A percentile compares a stretch with the other conserved stretches of the same genome.
These are phyloP conservation scores for Dacryopinax spathularia DNA, from an alignment of 768 basidiomycete species.

Conservation along the genomic window DNA sequence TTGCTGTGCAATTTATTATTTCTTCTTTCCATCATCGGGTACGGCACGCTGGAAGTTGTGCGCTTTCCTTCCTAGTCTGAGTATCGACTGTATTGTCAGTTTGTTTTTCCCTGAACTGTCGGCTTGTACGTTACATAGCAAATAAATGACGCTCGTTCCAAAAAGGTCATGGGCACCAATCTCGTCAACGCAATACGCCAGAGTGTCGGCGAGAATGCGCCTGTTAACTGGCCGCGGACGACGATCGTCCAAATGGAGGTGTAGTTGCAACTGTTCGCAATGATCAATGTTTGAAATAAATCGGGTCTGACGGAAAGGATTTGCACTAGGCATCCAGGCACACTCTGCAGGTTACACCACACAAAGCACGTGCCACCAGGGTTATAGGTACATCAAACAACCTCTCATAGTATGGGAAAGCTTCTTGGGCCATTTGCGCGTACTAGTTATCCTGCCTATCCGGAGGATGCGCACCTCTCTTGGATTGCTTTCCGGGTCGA, in stretches of 20 bases:
- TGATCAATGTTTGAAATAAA: too few species aligned
- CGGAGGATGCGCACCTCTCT: not conserved
- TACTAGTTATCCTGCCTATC: not conserved
- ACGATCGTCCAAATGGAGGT: too few species aligned
- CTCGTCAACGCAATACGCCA: too few species aligned
- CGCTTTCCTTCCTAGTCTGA: not conserved
- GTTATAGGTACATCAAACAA: not conserved
- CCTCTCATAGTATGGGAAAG: not conserved
- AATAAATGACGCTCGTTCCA: not conserved
- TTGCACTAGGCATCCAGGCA: too few species aligned
- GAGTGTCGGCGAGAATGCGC: too few species aligned
- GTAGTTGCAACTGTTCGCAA: too few species aligned
- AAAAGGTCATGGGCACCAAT: too few species aligned
- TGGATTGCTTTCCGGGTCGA: not conserved
- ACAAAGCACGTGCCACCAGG: not conserved
- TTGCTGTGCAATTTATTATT: not conserved
- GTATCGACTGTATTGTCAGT: not conserved
- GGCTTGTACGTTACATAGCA: not conserved
- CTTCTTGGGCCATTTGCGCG: not conserved
- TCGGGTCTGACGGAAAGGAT: too few species aligned
- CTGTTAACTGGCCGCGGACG: too few species aligned
- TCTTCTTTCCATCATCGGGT: not conserved
- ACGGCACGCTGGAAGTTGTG: not conserved
- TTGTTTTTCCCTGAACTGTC: not conserved
- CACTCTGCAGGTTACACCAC: too few species aligned